Percentiles rank a stretch among this genome's conserved stretches.
phyloP scores from a whole-genome alignment of 495 filamentous ascomycete genomes.

The Neurospora sublineolata region DNA sequence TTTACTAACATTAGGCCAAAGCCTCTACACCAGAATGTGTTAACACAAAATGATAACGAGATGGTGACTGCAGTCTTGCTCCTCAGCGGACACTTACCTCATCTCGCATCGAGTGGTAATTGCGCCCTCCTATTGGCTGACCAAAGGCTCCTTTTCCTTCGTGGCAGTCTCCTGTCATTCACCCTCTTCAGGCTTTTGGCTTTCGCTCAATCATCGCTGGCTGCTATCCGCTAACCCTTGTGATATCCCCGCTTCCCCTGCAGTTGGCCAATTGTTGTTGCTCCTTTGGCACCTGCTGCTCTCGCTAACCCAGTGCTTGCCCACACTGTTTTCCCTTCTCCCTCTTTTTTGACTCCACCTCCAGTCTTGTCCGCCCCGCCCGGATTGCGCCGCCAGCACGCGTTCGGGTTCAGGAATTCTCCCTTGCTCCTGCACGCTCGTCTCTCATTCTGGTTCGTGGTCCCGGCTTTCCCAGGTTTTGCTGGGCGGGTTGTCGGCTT shows the following conservation, averaged over 20 bases:
- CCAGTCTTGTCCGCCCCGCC: not conserved
- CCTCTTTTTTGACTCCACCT: not conserved
- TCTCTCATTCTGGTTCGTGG: not conserved
- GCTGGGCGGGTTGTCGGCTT: not conserved
- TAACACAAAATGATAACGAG: not conserved
- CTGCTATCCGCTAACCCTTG: conserved; percentile 25
- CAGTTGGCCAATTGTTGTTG: conserved; percentile 19
- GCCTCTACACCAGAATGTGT: not conserved
- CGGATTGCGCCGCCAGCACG: not conserved
- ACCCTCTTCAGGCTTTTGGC: conserved; percentile 7
- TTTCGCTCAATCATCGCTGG: conserved; percentile 22
- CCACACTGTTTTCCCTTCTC: conserved; percentile 1
- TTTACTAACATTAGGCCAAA: not conserved
- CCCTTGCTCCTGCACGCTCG: not conserved
- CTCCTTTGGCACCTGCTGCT: conserved; percentile 4
- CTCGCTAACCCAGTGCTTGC: not conserved
- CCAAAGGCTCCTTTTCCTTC: not conserved
- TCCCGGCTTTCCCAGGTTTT: not conserved
- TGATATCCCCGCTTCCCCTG: conserved; percentile 14
- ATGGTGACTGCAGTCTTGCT: not conserved
- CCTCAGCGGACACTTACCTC: conserved; percentile 12
- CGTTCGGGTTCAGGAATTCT: not conserved
- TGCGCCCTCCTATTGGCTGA: conserved; percentile 10
- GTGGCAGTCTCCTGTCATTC: conserved; percentile 6
- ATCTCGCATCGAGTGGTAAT: conserved; percentile 4